Evolutionary conservation across 768 basidiomycete species (phyloP).

Genomic region (Mycena latifolia): DNA sequence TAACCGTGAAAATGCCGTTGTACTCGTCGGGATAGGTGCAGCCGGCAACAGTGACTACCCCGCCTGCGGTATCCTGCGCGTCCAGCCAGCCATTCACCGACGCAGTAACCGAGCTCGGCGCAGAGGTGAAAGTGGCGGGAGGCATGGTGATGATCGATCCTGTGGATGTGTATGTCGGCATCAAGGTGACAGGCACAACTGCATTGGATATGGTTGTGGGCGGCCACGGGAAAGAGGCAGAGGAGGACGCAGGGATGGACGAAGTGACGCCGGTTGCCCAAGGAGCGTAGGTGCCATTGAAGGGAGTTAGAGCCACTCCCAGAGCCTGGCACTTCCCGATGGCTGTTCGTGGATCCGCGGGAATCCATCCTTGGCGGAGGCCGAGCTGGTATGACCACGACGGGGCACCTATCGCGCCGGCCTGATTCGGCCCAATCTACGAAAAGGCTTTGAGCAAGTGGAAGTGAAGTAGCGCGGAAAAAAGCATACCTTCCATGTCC

Average conservation of each 20-base stretch:
- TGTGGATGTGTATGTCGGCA: constrained; percentile 78
- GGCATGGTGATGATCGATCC: constrained; percentile 69
- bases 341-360: constrained; percentile 74
- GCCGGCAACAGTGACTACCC: constrained; percentile 61
- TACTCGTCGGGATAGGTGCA: constrained; percentile 69
- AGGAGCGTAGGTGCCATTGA: constrained; percentile 61
- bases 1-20: constrained; percentile 34
- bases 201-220: constrained; percentile 61
- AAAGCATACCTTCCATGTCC: constrained; percentile 62
- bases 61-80: constrained; percentile 58
- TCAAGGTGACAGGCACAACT: constrained; percentile 49
- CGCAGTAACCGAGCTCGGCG: constrained; percentile 52
- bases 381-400: constrained; percentile 65
- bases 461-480: constrained; percentile 22
- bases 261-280: constrained; percentile 76
- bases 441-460: constrained; percentile 62
- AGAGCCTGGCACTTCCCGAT: constrained; percentile 75
- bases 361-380: constrained; percentile 83
- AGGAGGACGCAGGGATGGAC: constrained; percentile 62
- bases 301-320: constrained; percentile 54
- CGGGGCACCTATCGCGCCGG: constrained; percentile 54
- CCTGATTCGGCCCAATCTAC: constrained; percentile 60
- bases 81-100: constrained; percentile 72
- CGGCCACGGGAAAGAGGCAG: constrained; percentile 64
- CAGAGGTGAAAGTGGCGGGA: constrained; percentile 63